phyloP scores from a whole-genome alignment of 805 yeast genomes.

The Komagataella pseudopastoris region DNA sequence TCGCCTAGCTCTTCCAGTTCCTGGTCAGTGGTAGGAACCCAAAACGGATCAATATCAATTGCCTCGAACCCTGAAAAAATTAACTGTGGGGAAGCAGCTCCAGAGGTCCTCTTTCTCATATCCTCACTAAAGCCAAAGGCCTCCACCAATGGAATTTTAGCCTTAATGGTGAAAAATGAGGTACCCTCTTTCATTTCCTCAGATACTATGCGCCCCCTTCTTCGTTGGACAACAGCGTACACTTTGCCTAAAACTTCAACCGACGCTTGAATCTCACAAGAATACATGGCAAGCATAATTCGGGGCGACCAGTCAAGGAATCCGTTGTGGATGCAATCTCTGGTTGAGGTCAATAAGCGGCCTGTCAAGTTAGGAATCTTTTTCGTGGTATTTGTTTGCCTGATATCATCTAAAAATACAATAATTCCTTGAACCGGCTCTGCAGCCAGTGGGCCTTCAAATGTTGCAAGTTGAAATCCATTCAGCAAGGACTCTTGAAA shows the following conservation, averaged over 20 bases:
- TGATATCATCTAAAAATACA: slow-evolving; percentile 30
- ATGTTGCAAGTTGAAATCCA: slow-evolving; percentile 75
- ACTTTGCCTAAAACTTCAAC: slow-evolving; percentile 93
- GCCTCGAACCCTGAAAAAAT: slow-evolving; percentile 81
- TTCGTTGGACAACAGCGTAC: slow-evolving; percentile 81
- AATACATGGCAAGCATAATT: slow-evolving; percentile 80
- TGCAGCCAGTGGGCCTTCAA: slow-evolving; percentile 78
- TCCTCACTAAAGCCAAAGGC: slow-evolving; percentile 97
- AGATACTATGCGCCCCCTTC: slow-evolving; percentile 72
- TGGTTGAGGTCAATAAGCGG: slow-evolving; percentile 56
- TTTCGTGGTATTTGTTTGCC: slow-evolving; percentile 13
- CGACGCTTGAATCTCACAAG: slow-evolving; percentile 90
- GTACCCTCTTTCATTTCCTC: slow-evolving; percentile 99
- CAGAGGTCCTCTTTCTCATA: slow-evolving; percentile 83
- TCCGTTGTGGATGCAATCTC: slow-evolving; percentile 58
- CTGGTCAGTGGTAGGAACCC: slow-evolving; percentile 98
- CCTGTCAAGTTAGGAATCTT: slow-evolving; percentile 41
- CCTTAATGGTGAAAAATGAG: slow-evolving; percentile 81
- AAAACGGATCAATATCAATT: slow-evolving; percentile 88
- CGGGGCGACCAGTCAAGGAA: slow-evolving; percentile 81
- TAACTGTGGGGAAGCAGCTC: slow-evolving; percentile 94
- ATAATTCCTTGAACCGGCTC: slow-evolving; percentile 83
- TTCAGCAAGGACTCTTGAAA: slow-evolving; percentile 55
- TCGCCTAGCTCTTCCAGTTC: slow-evolving; percentile 92
- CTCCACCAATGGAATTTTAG: slow-evolving; percentile 83